Base-by-base conservation (phyloP, 495 filamentous ascomycete species). In the Penicillium alfredii region DNA sequence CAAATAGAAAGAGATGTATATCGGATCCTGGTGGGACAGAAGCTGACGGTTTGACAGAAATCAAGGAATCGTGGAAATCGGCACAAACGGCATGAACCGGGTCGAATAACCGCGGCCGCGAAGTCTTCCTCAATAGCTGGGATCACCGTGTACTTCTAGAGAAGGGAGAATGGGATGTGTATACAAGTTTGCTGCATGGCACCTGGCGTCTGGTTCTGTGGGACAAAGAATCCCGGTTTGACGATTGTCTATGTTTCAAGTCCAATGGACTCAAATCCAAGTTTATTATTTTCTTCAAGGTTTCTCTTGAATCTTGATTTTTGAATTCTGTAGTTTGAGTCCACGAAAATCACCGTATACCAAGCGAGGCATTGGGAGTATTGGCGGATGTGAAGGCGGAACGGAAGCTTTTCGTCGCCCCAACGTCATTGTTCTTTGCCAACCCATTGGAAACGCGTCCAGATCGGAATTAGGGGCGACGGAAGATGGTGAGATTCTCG, bases 141-240 rank as follows among this genome's bases (percentile, higher is more conserved):
- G 28, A 33, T 44, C 19, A 33, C 28, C 33, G 8, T 57, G 51
- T 56, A 55, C 43, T 62, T 49, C 43, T 56, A 59, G 36, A 43
- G n/a, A n/a, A n/a, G n/a, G n/a, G n/a, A n/a, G n/a, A 44, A 35
- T 51, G 53, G 55, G 55, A 44, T 58, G 51, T 57, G 50, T 53
- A 52, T 61, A 55, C 31, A 47, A 47, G 44, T n/a, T 44, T 49
- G 55, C 56, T 58, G 64, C 64, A 68, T 68, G 58, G 54, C 51
- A 61, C 49, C 48, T 49, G 64, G 62, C 62, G 62, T 68, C 48
- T 64, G 58, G 58, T 48, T 63, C 45, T 41, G 39, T 27, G 42
- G 48, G 45, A 44, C 38, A 53, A 44, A 45, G 30, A 5, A 15
- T 26, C n/a, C n/a, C n/a, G n/a, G n/a, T n/a, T n/a, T n/a, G n/a